Evolutionary conservation across 2,329 filamentous ascomycete species (phyloP).

Genomic region (Tolypocladium tundrense): DNA sequence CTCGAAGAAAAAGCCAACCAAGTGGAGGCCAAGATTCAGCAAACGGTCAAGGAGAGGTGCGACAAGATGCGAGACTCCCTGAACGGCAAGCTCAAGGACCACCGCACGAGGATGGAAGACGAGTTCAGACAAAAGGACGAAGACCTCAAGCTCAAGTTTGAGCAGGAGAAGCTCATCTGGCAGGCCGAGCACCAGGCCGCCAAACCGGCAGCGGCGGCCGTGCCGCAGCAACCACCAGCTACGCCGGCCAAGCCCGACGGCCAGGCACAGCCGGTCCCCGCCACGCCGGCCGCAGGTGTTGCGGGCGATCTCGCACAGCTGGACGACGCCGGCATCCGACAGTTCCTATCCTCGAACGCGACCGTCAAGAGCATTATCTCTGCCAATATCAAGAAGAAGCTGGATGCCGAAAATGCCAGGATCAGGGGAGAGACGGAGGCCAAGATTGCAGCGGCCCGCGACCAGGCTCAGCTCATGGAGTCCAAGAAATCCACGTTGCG

Average conservation of each 20-base stretch:
- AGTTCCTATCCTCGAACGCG: slow-evolving; percentile 44
- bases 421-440: slow-evolving; percentile 45
- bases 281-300: slow-evolving; percentile 25
- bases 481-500: slow-evolving; percentile 66
- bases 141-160: slow-evolving; percentile 43
- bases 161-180: slow-evolving; percentile 55
- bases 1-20: slow-evolving; percentile 54
- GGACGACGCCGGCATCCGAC: slow-evolving; percentile 44
- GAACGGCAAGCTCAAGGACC: slow-evolving; percentile 61
- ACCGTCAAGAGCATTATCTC: slow-evolving; percentile 49
- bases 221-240: slow-evolving; percentile 14
- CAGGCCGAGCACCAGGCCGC: slow-evolving; percentile 36
- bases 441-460: slow-evolving; percentile 42
- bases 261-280: slow-evolving; percentile 13
- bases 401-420: slow-evolving; percentile 54
- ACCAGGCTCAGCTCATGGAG: slow-evolving; percentile 60
- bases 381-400: slow-evolving; percentile 58
- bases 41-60: slow-evolving; percentile 52
- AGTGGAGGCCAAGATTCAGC: slow-evolving; percentile 51
- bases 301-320: slow-evolving; percentile 36
- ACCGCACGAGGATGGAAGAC: slow-evolving; percentile 40
- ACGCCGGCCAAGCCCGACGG: slow-evolving; percentile 26
- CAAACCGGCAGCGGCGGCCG: slow-evolving; percentile 11
- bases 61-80: slow-evolving; percentile 60
- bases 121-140: slow-evolving; percentile 44